Evolutionary conservation across 495 filamentous ascomycete species (phyloP), one percentile per base, ranked within the genome.

Genomic region (Penicillium canescens): DNA sequence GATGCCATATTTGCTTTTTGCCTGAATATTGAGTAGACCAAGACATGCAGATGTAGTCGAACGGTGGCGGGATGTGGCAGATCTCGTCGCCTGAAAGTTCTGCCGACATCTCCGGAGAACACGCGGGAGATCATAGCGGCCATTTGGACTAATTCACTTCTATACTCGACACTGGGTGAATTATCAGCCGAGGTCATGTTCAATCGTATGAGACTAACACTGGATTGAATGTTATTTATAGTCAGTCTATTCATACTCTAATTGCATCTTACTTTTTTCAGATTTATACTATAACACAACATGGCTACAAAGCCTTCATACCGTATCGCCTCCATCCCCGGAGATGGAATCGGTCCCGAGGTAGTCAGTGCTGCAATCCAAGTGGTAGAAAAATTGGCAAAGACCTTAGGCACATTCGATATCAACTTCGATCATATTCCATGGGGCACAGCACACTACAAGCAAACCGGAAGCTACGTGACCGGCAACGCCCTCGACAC

Each of bases 261-360:
- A 44, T 9, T 28, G 5, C 3, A 11, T 44, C 6, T 31, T 11
- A 11, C 5, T 13, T 18, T 44, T 10, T 21, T 24, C 3, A 14
- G n/a, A 41, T 20, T 20, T 26, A 2, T 21, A 43, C 23, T 18
- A 43, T n/a, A 38, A 40, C 21, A 24, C 24, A 52, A 28, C 0
- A 60, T 65, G 58, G 12, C 51, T 24, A 20, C 44, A 11, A 41
- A 23, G 14, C 37, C 52, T 6, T 46, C 59, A 24, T 72, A 73
- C 45, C 55, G 54, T 8, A 75, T 77, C 47, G 73, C 71, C 18
- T 74, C 65, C 4, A 75, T 77, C 35, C 74, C 74, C 0, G 74
- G 62, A 10, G 74, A 77, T 50, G 74, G 74, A 9, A 77, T 77
- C 36, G 74, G 74, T 10, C 59, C 60, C 14, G 74, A 77, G 42